Base-by-base conservation (phyloP, 306 rosid genomes). In the Alnus glutinosa region DNA sequence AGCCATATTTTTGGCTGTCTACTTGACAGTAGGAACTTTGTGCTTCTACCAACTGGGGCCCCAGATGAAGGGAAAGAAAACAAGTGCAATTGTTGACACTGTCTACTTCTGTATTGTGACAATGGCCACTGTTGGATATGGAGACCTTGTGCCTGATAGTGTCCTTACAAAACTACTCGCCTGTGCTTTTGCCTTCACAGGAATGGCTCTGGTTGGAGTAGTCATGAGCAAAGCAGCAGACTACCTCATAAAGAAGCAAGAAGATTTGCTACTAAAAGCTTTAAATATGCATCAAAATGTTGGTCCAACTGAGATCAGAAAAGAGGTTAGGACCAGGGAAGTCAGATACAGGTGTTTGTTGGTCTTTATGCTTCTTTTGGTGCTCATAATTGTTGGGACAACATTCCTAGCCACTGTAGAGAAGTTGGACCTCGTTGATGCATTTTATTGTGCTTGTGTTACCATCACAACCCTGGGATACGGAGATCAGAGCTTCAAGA, bases 401-500 rank as follows among this genome's bases (percentile, higher is more conserved):
- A 61, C 9, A 30, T 84, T 88, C 70, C 80, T 88, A 52, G 42
- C 37, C 14, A 64, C 58, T 3, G 76, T 86, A 14, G 89, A 88
- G 79, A 71, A 81, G 37, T 70, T 88, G 61, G 71, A 75, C 66
- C 69, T 77, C 37, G 82, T 86, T 49, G 91, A 88, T 68, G 89
- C 91, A 50, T 85, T 88, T 80, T 88, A 88, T 58, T 88, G 91
- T 48, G 89, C 83, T 18, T 88, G 89, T 83, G 77, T 84, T 18
- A 86, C 89, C 46, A 82, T 88, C 46, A 88, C 91, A 5, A 81
- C 91, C 0, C 75, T 88, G 55, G 89, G 89, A 7, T 88, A 86
- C 79, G 99, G 98, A 50, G 98, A 95, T 81, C 76, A 85, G 82
- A 95, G 94, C 86, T 95, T 93, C 88, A 89, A 93, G 19, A 95